Evolutionary conservation across 108 stramenopile species (phyloP), one percentile per base, ranked within the genome.

Genomic region (Nannochloropsis gaditana): DNA sequence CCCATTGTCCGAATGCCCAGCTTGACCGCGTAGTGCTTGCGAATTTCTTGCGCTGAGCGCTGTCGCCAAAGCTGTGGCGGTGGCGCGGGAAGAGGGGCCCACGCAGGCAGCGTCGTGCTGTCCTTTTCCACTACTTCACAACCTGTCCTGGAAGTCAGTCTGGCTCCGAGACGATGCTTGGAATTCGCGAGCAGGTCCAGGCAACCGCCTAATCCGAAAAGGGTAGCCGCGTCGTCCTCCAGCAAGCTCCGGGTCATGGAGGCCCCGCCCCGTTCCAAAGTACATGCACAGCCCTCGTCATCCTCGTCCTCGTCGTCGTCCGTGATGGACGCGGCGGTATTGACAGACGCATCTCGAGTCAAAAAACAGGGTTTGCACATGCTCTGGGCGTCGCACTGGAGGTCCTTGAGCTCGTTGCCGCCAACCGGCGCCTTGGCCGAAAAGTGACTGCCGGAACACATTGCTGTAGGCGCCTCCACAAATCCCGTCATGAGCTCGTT

Each of bases 291-390:
- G 6, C 59, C 0, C 59, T 73, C 59, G 0, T 73, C 59, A 15
- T 73, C 59, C 19, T 73, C 59, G 59, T 73, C 59, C 19, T 73
- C 59, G 19, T 73, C 59, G 59, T 73, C 59, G 59, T 73, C 59
- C 19, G 59, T 73, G 59, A 73, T 15, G 8, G 59, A n/a, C 19
- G 59, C 59, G 59, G 59, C 59, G n/a, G 59, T 73, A n/a, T 73
- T 15, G 8, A n/a, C 59, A 6, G 59, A 73, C 4, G n/a, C 3
- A 3, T 73, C 59, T 15, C 59, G 59, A n/a, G 4, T 82, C 21
- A 43, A 82, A 82, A 43, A 17, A 82, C 42, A 11, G 81, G 81
- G 42, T 21, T 43, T 41, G 81, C 42, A 82, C 2, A 11, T 31
- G 31, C 31, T 31, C 31, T 31, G 31, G 31, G 31, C 31, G 31